Evolutionary conservation across 2,329 filamentous ascomycete genomes (phyloP), one percentile per base, ranked within the genome.

Genomic region (Phialocephala subalpina): DNA sequence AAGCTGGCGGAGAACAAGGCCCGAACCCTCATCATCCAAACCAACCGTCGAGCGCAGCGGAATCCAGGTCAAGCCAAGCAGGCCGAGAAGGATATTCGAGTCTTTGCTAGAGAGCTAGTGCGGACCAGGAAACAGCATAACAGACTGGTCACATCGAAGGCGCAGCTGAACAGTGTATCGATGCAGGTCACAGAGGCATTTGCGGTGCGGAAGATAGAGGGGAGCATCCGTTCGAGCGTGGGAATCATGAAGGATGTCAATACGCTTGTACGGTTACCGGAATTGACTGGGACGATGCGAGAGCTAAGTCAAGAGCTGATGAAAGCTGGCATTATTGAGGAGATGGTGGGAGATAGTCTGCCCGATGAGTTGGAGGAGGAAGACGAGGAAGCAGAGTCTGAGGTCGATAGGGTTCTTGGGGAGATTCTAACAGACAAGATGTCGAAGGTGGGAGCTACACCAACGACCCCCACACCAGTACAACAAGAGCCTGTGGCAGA

Each of bases 161-260:
- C 96, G 1, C 96, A 98, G 81, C 87, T 99, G 57, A 90, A 90
- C 77, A 95, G 91, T 72, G 95, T 99, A 52, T 91, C 95, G 80
- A 97, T 98, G 94, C 96, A 98, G 81, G 95, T 99, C 76, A 93
- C 94, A 76, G 95, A 98, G 82, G 94, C 96, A 1, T 98, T 98
- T 79, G 92, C 93, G 1, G 90, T 98, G 74, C 90, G 93, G 73
- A 97, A 97, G 84, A 98, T 99, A 70, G 94, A 98, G 80, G 95
- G 94, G 55, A 94, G 91, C 75, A 94, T 99, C 76, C 87, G 88
- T 72, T 90, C 92, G 49, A 93, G 90, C 73, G 94, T 95, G 9
- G 92, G 92, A 53, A 94, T 99, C 73, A 98, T 99, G 96, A 95
- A 94, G 80, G 94, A 98, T 78, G 93, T 99, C 66, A 98, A 98